Conservation (phyloP, 2,329 filamentous ascomycete genomes). For the Fusarium circinatum region DNA sequence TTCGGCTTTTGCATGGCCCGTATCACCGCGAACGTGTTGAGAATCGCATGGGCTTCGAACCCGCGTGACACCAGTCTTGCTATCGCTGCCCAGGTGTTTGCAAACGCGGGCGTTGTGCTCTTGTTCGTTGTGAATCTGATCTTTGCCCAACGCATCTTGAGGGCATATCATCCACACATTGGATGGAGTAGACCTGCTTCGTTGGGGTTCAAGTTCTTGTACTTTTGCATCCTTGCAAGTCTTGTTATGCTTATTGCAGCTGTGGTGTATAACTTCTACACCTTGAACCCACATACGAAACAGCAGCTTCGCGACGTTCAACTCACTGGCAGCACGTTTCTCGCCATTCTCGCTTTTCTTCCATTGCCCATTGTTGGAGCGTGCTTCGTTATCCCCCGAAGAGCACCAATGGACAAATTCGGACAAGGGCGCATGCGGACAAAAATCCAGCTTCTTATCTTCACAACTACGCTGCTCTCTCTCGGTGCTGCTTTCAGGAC, state of each 20-base stretch:
- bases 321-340: constrained; percentile 72
- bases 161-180: constrained; percentile 75
- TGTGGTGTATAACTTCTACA: constrained; percentile 74
- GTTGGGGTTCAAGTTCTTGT: constrained; percentile 66
- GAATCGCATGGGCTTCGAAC: constrained; percentile 63
- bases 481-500: constrained; percentile 77
- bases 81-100: constrained; percentile 74
- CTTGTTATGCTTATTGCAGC: constrained; percentile 74
- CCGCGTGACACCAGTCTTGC: constrained; percentile 54
- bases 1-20: constrained; percentile 70
- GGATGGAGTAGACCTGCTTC: constrained; percentile 72
- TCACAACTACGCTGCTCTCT: constrained; percentile 68
- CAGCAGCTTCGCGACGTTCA: constrained; percentile 70
- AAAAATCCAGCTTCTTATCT: constrained; percentile 73
- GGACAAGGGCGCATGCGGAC: constrained; percentile 73
- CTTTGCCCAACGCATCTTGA: constrained; percentile 78
- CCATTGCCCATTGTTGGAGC: constrained; percentile 66
- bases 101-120: constrained; percentile 77
- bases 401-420: constrained; percentile 57
- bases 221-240: constrained; percentile 65
- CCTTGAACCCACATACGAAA: constrained; percentile 62
- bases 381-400: constrained; percentile 62
- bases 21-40: constrained; percentile 60
- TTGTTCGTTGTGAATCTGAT: constrained; percentile 83
- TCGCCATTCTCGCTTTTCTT: constrained; percentile 66